Percentiles rank a stretch among this genome's conserved stretches.
These are phyloP conservation scores for Hansfordia pulvinata DNA, from an alignment of 2,329 filamentous ascomycete genomes.

Conservation along the genomic window DNA sequence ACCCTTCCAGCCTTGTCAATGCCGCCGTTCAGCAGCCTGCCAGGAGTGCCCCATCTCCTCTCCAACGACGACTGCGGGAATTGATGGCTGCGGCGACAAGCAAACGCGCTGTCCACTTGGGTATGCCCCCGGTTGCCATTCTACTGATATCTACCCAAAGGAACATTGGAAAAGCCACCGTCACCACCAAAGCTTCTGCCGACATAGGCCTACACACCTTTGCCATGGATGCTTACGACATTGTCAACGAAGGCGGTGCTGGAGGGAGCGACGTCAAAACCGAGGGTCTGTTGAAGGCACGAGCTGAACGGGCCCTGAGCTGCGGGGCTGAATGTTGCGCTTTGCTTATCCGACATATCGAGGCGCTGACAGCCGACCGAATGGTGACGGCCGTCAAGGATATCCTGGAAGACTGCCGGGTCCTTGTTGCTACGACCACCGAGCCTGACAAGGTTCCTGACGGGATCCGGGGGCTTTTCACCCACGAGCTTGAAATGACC, in stretches of 20 bases:
- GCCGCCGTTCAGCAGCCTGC: conserved; percentile 29
- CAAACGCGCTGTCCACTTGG: conserved; percentile 70
- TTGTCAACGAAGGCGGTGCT: conserved; percentile 79
- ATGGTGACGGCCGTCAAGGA: conserved; percentile 79
- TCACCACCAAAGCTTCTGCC: conserved; percentile 63
- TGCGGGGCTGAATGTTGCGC: conserved; percentile 77
- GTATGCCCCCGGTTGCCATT: conserved; percentile 78
- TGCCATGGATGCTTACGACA: conserved; percentile 80
- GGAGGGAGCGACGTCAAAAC: conserved; percentile 89
- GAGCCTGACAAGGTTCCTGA: conserved; percentile 92
- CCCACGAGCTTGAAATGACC: conserved; percentile 85
- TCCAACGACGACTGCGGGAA: conserved; percentile 64
- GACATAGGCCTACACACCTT: conserved; percentile 89
- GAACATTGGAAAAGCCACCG: conserved; percentile 80
- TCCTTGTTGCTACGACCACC: conserved; percentile 86
- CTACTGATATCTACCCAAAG: conserved; percentile 84
- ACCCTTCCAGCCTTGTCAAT: conserved; percentile 22
- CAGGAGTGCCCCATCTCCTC: conserved; percentile 37
- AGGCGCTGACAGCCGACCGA: conserved; percentile 80
- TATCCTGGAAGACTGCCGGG: conserved; percentile 63
- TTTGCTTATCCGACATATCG: conserved; percentile 78
- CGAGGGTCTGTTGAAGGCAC: conserved; percentile 75
- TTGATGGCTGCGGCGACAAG: conserved; percentile 83
- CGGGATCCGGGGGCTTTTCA: conserved; percentile 79
- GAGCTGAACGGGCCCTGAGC: conserved; percentile 76